These are phyloP conservation scores for Rhynchosporium graminicola DNA, from an alignment of 2,329 filamentous ascomycete genomes.

Conservation along the genomic window DNA sequence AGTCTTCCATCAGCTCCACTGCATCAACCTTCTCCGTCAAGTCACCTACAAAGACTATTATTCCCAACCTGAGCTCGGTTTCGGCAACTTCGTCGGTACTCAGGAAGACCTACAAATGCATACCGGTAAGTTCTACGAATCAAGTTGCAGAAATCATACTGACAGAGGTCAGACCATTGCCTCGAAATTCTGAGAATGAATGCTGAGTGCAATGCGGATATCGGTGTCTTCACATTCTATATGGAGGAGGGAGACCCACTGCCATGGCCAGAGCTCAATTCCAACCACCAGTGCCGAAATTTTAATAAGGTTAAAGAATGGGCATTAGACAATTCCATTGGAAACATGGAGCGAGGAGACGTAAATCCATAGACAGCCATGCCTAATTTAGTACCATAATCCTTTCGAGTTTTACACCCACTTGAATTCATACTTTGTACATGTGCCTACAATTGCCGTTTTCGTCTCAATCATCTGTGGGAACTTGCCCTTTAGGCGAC, in stretches of 20 bases:
- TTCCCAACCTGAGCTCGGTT: slow-evolving; percentile 41
- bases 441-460: too few relatives aligned
- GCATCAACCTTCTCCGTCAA: slow-evolving; percentile 45
- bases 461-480: too few relatives aligned
- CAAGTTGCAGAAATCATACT: neutral
- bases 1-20: slow-evolving; percentile 45
- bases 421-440: too few relatives aligned
- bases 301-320: slow-evolving; percentile 54
- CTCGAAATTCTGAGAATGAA: slow-evolving; percentile 55
- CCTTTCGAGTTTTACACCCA: too few relatives aligned
- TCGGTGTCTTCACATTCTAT: slow-evolving; percentile 57
- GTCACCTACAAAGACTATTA: slow-evolving; percentile 54
- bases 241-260: slow-evolving; percentile 46
- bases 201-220: slow-evolving; percentile 56
- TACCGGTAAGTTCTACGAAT: slow-evolving; percentile 25
- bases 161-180: slow-evolving; percentile 48
- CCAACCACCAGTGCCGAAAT: slow-evolving; percentile 55
- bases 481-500: too few relatives aligned
- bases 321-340: slow-evolving; percentile 53
- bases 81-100: slow-evolving; percentile 50
- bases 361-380: slow-evolving; percentile 23
- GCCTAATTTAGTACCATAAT: too few relatives aligned
- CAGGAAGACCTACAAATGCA: slow-evolving; percentile 48
- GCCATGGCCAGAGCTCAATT: slow-evolving; percentile 57
- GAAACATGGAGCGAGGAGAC: slow-evolving; percentile 37